Base-by-base conservation (phyloP, 2,329 filamentous ascomycete genomes). In the Fusarium incarnatum region DNA sequence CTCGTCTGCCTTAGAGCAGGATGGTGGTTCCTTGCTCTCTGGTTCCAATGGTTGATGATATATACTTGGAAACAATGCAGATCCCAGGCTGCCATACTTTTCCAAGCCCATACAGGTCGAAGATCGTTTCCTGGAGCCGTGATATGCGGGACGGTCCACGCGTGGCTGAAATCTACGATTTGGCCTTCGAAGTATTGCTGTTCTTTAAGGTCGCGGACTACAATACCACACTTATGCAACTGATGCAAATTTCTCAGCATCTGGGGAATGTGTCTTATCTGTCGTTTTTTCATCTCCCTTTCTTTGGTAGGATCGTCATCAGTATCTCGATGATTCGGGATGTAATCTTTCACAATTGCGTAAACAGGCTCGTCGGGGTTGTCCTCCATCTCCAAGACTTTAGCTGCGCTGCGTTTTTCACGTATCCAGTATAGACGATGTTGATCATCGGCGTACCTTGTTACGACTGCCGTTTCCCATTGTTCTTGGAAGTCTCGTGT, bases 341-440 rank as follows among this genome's bases (percentile, higher is more conserved):
- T 2, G 34, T 30, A 70, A 22, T 70, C 67, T 48, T 70, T 70
- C 25, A 67, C 62, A 10, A 70, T 70, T 28, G 67, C 67, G 22
- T 67, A 62, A 10, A 59, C 32, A 18, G 67, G 67, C 0, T 22
- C 8, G 0, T 37, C 10, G 5, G 34, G 34, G 16, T 11, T 6
- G 6, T 37, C 34, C 9, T 37, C 34, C 10, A n/a, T 37, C 1
- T 18, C 16, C 34, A 37, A 37, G 34, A 37, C 16, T 37, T 18
- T 11, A 6, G 34, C 16, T 37, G 34, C 34, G 32, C 9, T 37
- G 9, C 16, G 5, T 5, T 37, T 18, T 15, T 69, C 18, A 1
- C 12, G 2, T 30, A 30, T 30, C 28, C 28, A 30, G 28, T 30
- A 30, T 30, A 15, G 28, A 30, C 28, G 28, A 6, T 23, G 3